Base-by-base conservation (phyloP, 306 rosid species). In the Ammopiptanthus mongolicus region DNA sequence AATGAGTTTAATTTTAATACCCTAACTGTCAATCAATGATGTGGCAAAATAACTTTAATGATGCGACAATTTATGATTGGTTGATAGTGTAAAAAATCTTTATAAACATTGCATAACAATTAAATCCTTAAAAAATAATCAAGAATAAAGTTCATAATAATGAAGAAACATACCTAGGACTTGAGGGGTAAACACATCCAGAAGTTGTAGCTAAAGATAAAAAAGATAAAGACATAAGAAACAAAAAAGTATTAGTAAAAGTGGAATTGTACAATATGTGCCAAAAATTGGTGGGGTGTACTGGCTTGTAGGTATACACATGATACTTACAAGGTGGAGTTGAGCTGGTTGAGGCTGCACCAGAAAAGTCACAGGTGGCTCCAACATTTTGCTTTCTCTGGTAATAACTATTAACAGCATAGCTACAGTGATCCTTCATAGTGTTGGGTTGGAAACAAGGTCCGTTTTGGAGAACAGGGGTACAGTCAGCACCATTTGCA, bases 401-500 rank as follows among this genome's bases (percentile, higher is more conserved):
- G 79, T 72, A 95, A 71, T 90, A 95, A 86, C 99, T 95, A 37
- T 92, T 95, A 11, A 85, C 97, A 1, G 99, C 98, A 62, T 87
- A 95, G 50, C 71, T 89, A 58, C 99, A 95, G 81, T 95, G 99
- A 79, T 87, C 96, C 57, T 92, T 89, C 41, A 89, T 78, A n/a
- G 99, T 92, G 75, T 95, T 95, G 28, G 99, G 99, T 12, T 71
- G 74, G 81, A 75, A 95, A 83, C 99, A 95, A 56, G 74, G 78
- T 44, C 99, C 99, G 29, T 51, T 89, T 79, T 86, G 92, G 8
- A 31, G 47, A 77, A 95, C 84, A 5, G 86, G 80, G 0, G 60
- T 5, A 67, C 99, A 96, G 36, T 96, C 99, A 74, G 99, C 97
- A 53, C 99, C 99, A 57, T 83, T 68, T 69, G 96, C 98, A 84